These are phyloP conservation scores for Cytospora schulzeri DNA, from an alignment of 2,329 filamentous ascomycete genomes.

Conservation along the genomic window DNA sequence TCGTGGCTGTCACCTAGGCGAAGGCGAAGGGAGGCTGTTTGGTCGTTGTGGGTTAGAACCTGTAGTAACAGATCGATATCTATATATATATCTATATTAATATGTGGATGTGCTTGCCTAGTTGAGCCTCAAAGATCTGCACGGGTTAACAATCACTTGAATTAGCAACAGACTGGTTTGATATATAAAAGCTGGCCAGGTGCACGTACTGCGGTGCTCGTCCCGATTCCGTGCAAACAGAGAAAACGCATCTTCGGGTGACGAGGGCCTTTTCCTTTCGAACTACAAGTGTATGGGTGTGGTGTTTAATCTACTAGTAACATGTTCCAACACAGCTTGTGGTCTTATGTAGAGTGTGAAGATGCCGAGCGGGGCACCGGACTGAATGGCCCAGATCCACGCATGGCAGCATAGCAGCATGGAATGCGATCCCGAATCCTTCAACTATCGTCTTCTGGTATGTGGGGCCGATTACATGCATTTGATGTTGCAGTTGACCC, in stretches of 20 bases:
- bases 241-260: neutral
- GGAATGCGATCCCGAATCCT: too few species aligned
- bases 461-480: too few species aligned
- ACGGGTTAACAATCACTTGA: neutral
- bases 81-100: too few species aligned
- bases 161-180: neutral
- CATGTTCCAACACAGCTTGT: too few species aligned
- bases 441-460: too few species aligned
- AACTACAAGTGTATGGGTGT: neutral
- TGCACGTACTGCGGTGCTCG: neutral
- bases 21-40: neutral
- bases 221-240: slow-evolving; percentile 5
- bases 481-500: too few species aligned
- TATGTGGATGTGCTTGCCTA: neutral
- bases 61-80: neutral
- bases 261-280: neutral
- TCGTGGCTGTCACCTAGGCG: neutral
- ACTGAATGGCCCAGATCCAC: too few species aligned
- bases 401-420: too few species aligned
- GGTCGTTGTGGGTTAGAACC: neutral
- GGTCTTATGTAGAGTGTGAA: too few species aligned
- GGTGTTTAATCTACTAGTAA: too few species aligned
- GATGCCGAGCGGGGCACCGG: too few species aligned
- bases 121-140: slow-evolving; percentile 4
- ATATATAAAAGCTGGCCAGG: neutral